phyloP scores from a whole-genome alignment of 2,329 filamentous ascomycete genomes.

The Drechslerella coelobrocha region DNA sequence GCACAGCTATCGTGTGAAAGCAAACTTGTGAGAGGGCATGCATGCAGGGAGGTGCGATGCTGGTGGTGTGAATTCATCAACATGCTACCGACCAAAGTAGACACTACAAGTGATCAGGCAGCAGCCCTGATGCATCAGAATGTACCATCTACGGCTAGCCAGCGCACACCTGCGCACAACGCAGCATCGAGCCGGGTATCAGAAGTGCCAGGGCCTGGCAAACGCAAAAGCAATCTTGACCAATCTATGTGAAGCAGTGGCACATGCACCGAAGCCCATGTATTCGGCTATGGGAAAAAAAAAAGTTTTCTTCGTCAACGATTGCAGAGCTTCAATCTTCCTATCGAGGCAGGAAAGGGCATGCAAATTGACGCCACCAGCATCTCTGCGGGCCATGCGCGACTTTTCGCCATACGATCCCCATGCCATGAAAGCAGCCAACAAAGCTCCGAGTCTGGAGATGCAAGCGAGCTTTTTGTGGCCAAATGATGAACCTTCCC shows the following conservation, averaged over 20 bases:
- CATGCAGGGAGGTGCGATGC: constrained; percentile 35
- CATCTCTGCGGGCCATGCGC: constrained; percentile 36
- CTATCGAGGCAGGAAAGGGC: constrained; percentile 38
- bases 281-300: constrained; percentile 22
- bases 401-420: constrained; percentile 33
- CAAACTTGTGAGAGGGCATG: too few species aligned
- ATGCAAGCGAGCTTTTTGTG: constrained; percentile 37
- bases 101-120: constrained; percentile 39
- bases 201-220: background rate
- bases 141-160: constrained; percentile 44
- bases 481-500: constrained; percentile 35
- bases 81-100: constrained; percentile 26
- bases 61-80: constrained; percentile 28
- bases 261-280: constrained; percentile 40
- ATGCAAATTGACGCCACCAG: constrained; percentile 50
- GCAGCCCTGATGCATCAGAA: constrained; percentile 17
- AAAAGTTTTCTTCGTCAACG: constrained; percentile 13
- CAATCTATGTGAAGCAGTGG: constrained; percentile 49
- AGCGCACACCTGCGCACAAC: constrained; percentile 12
- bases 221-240: constrained; percentile 16
- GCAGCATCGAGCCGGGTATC: background rate
- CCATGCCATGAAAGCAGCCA: constrained; percentile 17
- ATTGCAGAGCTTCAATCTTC: constrained; percentile 25
- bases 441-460: constrained; percentile 46
- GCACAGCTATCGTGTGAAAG: too few species aligned